Evolutionary conservation across 2,329 filamentous ascomycete genomes (phyloP).

Genomic region (Phymatotrichopsis omnivora): DNA sequence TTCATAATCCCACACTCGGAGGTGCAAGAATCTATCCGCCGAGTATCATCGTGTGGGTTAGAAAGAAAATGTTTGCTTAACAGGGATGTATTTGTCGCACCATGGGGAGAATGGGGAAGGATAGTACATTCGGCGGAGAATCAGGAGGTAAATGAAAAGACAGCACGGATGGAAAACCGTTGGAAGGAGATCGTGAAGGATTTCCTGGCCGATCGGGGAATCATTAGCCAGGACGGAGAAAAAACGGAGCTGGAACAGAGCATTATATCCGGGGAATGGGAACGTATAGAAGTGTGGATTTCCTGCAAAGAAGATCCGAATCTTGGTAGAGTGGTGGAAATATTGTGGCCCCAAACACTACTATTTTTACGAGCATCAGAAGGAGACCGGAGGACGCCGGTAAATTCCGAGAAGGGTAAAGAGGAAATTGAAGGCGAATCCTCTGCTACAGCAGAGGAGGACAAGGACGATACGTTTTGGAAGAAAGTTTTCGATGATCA

Average conservation of each 20-base stretch:
- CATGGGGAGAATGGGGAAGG: slow-evolving; percentile 28
- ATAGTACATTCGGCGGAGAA: slow-evolving; percentile 8
- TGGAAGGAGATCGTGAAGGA: slow-evolving; percentile 23
- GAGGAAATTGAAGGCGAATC: slow-evolving; percentile 2
- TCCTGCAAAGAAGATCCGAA: slow-evolving; percentile 34
- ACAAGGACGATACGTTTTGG: slow-evolving; percentile 19
- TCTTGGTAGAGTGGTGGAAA: slow-evolving; percentile 16
- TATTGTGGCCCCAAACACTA: slow-evolving; percentile 26
- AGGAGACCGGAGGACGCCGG: slow-evolving; percentile 14
- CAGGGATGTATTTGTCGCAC: slow-evolving; percentile 27
- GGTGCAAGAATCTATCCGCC: slow-evolving; percentile 21
- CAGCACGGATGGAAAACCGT: slow-evolving; percentile 12
- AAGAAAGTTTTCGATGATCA: slow-evolving; percentile 18
- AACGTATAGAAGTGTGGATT: slow-evolving; percentile 36
- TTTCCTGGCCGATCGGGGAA: slow-evolving; percentile 25
- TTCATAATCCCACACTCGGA: slow-evolving; percentile 23
- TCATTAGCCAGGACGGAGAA: slow-evolving; percentile 7
- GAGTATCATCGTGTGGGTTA: slow-evolving; percentile 6
- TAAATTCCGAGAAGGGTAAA: slow-evolving; percentile 7
- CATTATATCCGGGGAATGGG: slow-evolving; percentile 35
- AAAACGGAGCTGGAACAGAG: slow-evolving; percentile 33
- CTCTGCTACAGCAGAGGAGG: not conserved
- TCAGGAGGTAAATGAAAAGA: not conserved
- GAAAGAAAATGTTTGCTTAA: slow-evolving; percentile 3
- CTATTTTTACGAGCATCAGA: slow-evolving; percentile 24